Evolutionary conservation across 352 stramenopile species (phyloP).

Genomic region (Phytophthora multivora): DNA sequence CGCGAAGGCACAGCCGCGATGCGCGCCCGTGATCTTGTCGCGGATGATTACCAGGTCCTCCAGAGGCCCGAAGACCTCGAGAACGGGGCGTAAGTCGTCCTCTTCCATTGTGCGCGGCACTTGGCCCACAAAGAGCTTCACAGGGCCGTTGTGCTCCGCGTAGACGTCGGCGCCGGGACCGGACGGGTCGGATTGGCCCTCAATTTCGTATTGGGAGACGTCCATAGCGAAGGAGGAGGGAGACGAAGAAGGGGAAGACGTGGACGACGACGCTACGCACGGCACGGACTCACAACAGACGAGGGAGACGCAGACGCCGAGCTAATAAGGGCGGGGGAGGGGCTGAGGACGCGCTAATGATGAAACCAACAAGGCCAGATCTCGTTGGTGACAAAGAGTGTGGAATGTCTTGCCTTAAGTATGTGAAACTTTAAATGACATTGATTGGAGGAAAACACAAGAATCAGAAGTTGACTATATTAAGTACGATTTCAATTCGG

Average conservation of each 20-base stretch:
- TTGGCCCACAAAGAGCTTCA: conserved; percentile 87
- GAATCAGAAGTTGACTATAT: neutral
- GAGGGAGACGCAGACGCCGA: conserved; percentile 4
- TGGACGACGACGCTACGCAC: conserved; percentile 14
- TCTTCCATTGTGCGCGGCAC: conserved; percentile 91
- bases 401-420: conserved; percentile 10
- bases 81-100: conserved; percentile 80
- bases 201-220: conserved; percentile 8
- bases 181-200: conserved; percentile 1
- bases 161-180: conserved; percentile 8
- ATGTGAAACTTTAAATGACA: neutral
- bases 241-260: conserved; percentile 17
- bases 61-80: conserved; percentile 85
- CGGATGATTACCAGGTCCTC: conserved; percentile 91
- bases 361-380: conserved; percentile 17
- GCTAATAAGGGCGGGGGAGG: neutral
- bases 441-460: conserved; percentile 1
- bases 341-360: conserved; percentile 1
- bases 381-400: conserved; percentile 15
- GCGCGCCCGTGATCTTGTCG: conserved; percentile 88
- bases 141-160: conserved; percentile 36
- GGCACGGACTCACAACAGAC: conserved; percentile 19
- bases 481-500: neutral
- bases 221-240: conserved; percentile 9
- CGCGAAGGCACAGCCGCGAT: conserved; percentile 90